Percentiles rank a stretch among this genome's conserved stretches.
Evolutionary conservation across 371 early-diverging fungal species (phyloP).

Genomic region (Mortierella sp.): DNA sequence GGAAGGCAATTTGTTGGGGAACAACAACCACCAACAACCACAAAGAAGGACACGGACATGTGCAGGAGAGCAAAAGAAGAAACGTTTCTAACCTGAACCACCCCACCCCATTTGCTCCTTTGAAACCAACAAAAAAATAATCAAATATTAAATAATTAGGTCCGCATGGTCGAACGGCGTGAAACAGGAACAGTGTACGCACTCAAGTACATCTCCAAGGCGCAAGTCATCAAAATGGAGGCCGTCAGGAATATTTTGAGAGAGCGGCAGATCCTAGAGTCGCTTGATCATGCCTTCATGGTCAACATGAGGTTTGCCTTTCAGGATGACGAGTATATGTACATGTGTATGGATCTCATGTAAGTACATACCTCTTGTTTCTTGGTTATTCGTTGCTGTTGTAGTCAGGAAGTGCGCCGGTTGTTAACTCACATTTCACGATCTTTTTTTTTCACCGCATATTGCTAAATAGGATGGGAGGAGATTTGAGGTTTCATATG

Average conservation of each 20-base stretch:
- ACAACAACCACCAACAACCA: neutral
- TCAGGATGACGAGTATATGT: slow-evolving; percentile 86
- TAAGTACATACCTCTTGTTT: slow-evolving; percentile 45
- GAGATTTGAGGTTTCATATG: slow-evolving; percentile 85
- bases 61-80: neutral
- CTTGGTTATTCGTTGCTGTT: too few species aligned
- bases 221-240: slow-evolving; percentile 69
- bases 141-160: slow-evolving; percentile 12
- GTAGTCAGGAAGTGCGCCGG: too few species aligned
- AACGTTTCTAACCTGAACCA: neutral
- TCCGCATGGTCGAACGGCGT: slow-evolving; percentile 51
- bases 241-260: slow-evolving; percentile 72
- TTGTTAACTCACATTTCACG: too few species aligned
- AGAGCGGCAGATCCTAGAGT: slow-evolving; percentile 70
- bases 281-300: slow-evolving; percentile 64
- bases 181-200: slow-evolving; percentile 65
- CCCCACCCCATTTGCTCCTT: neutral
- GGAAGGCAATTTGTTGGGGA: neutral
- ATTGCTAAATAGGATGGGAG: slow-evolving; percentile 75
- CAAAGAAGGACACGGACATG: neutral
- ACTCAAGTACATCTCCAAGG: slow-evolving; percentile 75
- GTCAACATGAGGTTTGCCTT: slow-evolving; percentile 86
- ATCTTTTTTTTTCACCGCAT: slow-evolving; percentile 21
- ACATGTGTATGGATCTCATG: slow-evolving; percentile 88
- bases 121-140: neutral